Evolutionary conservation across 2,329 filamentous ascomycete genomes (phyloP), one percentile per base, ranked within the genome.

Genomic region (Cylindrodendrum hubeiense): DNA sequence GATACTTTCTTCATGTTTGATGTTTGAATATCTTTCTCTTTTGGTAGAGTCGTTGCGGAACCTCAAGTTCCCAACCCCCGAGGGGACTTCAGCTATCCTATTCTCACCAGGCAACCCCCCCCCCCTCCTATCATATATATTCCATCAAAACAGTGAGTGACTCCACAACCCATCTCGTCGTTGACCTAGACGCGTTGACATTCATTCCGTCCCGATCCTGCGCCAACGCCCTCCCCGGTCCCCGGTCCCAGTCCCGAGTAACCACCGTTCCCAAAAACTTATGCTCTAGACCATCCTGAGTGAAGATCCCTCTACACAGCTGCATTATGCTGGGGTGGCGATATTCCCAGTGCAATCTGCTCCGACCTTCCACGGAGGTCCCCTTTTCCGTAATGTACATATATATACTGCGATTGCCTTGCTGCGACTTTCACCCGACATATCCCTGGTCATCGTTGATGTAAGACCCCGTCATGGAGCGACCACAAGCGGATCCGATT

Each of bases 161-260:
- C 68, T 46, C 50, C 63, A 44, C 64, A 63, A 59, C 52, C 72
- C 66, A 63, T 66, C 56, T 65, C 63, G 51, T 74, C 59, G 63
- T 65, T 60, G 61, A 65, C 71, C 70, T 68, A 71, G 61, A 69
- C 73, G 71, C 72, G 73, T 73, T 66, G 55, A 64, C 68, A 49
- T 73, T 70, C 69, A 46, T 72, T 66, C 54, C 63, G 51, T 66
- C 63, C 71, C 60, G 59, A 52, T 60, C 66, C 68, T 72, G 55
- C 72, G 72, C 72, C 72, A 72, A 74, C 72, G 72, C 72, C 47
- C 71, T 60, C 50, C 67, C 69, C 60, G 60, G 63, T 67, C 49
- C 60, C 55, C 68, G 60, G 59, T 71, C 65, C 67, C 67, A 26
- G 60, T 63, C 34, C 59, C 63, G 53, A 66, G 63, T 65, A 43